phyloP scores from a whole-genome alignment of 1,284 basidiomycete species.

The Ceratobasidium theobromae region DNA sequence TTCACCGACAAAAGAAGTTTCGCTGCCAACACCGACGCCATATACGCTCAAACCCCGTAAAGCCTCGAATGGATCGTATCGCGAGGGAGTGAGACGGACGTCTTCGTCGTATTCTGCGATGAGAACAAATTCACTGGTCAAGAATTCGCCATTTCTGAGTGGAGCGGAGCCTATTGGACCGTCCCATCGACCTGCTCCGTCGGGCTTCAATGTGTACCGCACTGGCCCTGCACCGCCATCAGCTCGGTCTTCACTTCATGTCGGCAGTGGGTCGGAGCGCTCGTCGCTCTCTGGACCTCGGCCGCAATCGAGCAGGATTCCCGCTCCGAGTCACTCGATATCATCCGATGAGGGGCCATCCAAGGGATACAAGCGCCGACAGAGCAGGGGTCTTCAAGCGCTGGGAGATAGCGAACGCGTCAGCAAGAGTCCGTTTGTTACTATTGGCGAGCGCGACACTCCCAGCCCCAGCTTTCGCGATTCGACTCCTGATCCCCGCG shows the following conservation, averaged over 20 bases:
- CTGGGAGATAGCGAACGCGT: constrained; percentile 77
- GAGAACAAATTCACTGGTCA: constrained; percentile 77
- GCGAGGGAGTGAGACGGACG: constrained; percentile 52
- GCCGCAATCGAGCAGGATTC: constrained; percentile 32
- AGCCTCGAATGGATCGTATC: constrained; percentile 38
- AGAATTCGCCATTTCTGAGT: constrained; percentile 83
- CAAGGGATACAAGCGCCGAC: constrained; percentile 62
- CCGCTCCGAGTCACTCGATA: constrained; percentile 26
- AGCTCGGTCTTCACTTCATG: constrained; percentile 20
- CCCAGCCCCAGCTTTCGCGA: too few relatives aligned
- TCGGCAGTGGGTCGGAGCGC: constrained; percentile 6
- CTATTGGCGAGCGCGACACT: background rate
- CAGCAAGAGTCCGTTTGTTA: constrained; percentile 80
- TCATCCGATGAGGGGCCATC: constrained; percentile 16
- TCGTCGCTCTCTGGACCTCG: constrained; percentile 21
- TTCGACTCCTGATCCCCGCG: constrained; percentile 7
- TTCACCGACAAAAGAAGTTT: constrained; percentile 13
- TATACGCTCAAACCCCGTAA: constrained; percentile 25
- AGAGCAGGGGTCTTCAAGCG: constrained; percentile 73
- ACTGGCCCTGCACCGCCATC: constrained; percentile 8
- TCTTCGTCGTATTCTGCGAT: constrained; percentile 84
- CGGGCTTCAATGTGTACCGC: constrained; percentile 16
- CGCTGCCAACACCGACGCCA: constrained; percentile 3
- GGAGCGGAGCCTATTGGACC: constrained; percentile 39
- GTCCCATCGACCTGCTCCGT: constrained; percentile 27